Evolutionary conservation across 257 asterid genomes (phyloP).

Genomic region (Plectranthus barbatus): DNA sequence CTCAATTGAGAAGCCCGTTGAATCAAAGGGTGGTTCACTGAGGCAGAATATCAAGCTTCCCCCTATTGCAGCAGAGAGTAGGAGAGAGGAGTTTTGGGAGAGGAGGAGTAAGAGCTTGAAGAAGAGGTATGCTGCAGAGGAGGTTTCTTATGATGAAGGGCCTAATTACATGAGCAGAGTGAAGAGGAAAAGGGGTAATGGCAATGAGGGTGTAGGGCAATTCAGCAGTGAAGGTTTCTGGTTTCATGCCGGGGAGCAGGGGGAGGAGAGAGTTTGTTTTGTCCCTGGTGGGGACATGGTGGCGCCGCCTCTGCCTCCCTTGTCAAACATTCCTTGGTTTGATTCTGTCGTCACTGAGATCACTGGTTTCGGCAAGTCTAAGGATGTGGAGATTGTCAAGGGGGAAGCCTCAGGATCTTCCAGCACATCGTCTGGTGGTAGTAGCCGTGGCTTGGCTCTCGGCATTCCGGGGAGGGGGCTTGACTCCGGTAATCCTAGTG

Average conservation of each 20-base stretch:
- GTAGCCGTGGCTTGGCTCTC: constrained; percentile 35
- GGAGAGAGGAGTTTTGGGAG: constrained; percentile 50
- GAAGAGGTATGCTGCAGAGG: constrained; percentile 64
- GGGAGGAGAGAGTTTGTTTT: constrained; percentile 43
- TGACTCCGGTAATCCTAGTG: too few species aligned
- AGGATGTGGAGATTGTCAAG: constrained; percentile 33
- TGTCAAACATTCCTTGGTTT: constrained; percentile 70
- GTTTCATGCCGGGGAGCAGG: constrained; percentile 58
- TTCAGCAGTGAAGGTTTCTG: constrained; percentile 43
- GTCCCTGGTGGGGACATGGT: constrained; percentile 29
- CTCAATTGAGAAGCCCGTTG: constrained; percentile 58
- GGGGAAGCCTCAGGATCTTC: constrained; percentile 55
- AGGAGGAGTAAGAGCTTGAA: constrained; percentile 35
- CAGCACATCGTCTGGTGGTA: constrained; percentile 45
- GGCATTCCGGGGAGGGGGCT: constrained; percentile 2
- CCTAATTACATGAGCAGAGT: constrained; percentile 27
- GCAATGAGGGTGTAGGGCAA: constrained; percentile 36
- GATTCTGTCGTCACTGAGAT: constrained; percentile 54
- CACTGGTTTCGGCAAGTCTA: constrained; percentile 39
- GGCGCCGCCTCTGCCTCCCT: constrained; percentile 47
- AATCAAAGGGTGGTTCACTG: constrained; percentile 40
- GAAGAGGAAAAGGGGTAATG: constrained; percentile 58
- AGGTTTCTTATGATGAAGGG: constrained; percentile 42
- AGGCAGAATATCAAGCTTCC: constrained; percentile 63
- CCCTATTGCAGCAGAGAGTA: constrained; percentile 47